Evolutionary conservation across 768 basidiomycete genomes (phyloP).

Genomic region (Mycena epipterygia): DNA sequence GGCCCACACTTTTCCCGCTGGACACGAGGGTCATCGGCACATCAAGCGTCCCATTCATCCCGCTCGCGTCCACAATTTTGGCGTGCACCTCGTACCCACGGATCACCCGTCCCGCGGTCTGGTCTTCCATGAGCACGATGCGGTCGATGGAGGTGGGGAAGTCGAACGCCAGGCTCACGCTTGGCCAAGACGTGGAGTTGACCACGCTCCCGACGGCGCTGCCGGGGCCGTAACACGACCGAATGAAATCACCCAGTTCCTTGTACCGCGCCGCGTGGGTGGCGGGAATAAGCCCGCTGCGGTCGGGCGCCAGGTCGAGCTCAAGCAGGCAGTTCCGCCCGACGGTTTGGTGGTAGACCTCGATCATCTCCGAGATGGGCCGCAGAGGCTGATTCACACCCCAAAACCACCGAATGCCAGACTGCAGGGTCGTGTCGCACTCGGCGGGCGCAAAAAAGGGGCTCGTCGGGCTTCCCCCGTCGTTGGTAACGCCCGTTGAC

Average conservation of each 20-base stretch:
- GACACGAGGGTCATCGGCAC: constrained; percentile 26
- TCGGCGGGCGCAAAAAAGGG: constrained; percentile 27
- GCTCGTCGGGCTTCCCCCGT: constrained; percentile 25
- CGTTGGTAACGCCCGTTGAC: constrained; percentile 30
- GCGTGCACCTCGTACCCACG: constrained; percentile 23
- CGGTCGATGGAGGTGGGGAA: constrained; percentile 24
- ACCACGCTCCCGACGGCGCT: constrained; percentile 16
- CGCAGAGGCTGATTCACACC: constrained; percentile 20
- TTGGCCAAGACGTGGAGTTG: constrained; percentile 1
- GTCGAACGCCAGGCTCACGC: constrained; percentile 18
- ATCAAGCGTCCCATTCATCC: constrained; percentile 24
- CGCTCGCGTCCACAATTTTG: constrained; percentile 15
- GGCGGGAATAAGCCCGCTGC: constrained; percentile 25
- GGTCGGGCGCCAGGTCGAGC: constrained; percentile 26
- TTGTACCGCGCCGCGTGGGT: constrained; percentile 27
- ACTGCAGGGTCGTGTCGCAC: constrained; percentile 28
- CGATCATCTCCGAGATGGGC: constrained; percentile 21
- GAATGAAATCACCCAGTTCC: constrained; percentile 24
- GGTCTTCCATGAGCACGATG: constrained; percentile 27
- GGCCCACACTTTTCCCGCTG: constrained; percentile 24
- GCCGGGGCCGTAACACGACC: constrained; percentile 22
- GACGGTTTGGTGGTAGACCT: constrained; percentile 28
- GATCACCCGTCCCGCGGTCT: constrained; percentile 25
- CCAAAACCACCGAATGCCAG: constrained; percentile 27
- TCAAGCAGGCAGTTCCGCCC: constrained; percentile 29